Percentiles rank a stretch among this genome's conserved stretches.
These are phyloP conservation scores for Glebionis coronaria DNA, from an alignment of 129 eudicot species.

Conservation along the genomic window DNA sequence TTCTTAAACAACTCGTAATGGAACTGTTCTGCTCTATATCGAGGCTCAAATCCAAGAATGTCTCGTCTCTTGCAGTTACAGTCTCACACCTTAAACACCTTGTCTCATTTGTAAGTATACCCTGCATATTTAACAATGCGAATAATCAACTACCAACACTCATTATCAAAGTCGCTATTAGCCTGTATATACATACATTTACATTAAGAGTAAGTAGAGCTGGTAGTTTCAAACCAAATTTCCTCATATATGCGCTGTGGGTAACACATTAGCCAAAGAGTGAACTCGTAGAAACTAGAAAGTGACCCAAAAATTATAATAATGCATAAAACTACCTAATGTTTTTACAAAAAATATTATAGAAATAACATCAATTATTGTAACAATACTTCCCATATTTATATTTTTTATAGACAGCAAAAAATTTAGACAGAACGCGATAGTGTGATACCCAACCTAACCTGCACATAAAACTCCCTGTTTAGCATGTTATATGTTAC, in stretches of 20 bases:
- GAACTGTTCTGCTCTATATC: conserved; percentile 78
- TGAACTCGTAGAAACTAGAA: neutral
- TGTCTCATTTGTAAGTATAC: conserved; percentile 71
- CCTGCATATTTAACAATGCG: neutral
- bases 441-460: no score
- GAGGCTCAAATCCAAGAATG: conserved; percentile 68
- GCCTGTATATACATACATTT: neutral
- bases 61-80: conserved; percentile 80
- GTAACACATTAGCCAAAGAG: neutral
- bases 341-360: neutral
- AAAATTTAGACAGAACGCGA: neutral
- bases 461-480: no score
- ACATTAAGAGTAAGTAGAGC: conserved; percentile 7
- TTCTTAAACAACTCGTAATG: conserved; percentile 67
- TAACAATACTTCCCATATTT: neutral
- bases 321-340: neutral
- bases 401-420: neutral
- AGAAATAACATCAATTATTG: neutral
- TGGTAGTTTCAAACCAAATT: neutral
- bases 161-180: neutral
- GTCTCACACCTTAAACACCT: conserved; percentile 73
- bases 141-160: neutral
- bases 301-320: neutral
- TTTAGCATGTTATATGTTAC: no score
- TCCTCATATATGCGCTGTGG: neutral